Evolutionary conservation across 2,329 filamentous ascomycete species (phyloP), one percentile per base, ranked within the genome.

Genomic region (Trichoderma sp.): DNA sequence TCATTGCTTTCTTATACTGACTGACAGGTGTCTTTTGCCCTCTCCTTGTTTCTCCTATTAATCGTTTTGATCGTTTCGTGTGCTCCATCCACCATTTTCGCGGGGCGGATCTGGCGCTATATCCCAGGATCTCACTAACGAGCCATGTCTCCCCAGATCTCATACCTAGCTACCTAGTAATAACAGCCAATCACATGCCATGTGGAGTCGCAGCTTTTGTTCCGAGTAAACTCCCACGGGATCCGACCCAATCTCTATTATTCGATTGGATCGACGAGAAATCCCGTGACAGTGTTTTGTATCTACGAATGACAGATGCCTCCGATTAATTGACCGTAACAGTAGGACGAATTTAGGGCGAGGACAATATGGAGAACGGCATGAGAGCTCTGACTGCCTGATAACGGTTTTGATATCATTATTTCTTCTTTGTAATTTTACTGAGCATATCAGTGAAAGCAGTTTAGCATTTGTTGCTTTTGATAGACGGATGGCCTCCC

Each of bases 301-400:
- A 32, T 37, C 51, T 34, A 55, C 51, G 61, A 55, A 55, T 56
- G 34, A 56, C 13, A 55, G 10, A 37, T 7, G 10, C 21, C 16
- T 52, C 64, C 64, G 64, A 66, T 37, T 66, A 66, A 66, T 51
- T 66, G 55, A 66, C 64, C 64, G 64, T 43, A 39, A 39, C 8
- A 37, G 58, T 58, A 26, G 63, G 46, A 24, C n/a, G n/a, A 39
- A 39, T 6, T 30, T 8, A 6, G 1, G 28, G 64, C 8, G n/a
- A 51, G 13, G n/a, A 5, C 5, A 13, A 59, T 37, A 51, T 66
- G 24, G 26, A 32, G 49, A 37, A n/a, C 30, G 26, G 26, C 18
- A 28, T 49, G 59, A 21, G 28, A n/a, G 49, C 10, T 49, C 13
- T 49, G 46, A 10, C 46, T 49, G 46, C n/a, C 18, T 24, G 46